Evolutionary conservation across 2,329 filamentous ascomycete genomes (phyloP).

Genomic region (Cordyceps militaris): DNA sequence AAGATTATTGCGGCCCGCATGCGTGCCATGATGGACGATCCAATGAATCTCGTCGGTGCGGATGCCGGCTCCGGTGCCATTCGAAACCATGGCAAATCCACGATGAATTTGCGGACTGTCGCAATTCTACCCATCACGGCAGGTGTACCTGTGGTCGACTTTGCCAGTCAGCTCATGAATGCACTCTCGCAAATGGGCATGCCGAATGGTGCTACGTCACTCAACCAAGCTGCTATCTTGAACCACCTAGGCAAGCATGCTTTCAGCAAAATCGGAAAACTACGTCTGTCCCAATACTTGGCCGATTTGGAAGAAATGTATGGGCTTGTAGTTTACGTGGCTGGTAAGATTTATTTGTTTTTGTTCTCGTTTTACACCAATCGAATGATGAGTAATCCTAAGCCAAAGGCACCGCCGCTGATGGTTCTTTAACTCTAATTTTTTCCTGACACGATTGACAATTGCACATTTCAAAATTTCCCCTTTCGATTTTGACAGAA

Average conservation of each 20-base stretch:
- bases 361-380: not conserved
- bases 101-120: slow-evolving; percentile 85
- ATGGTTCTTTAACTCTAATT: slow-evolving; percentile 59
- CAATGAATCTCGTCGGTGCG: slow-evolving; percentile 57
- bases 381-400: slow-evolving; percentile 46
- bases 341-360: slow-evolving; percentile 44
- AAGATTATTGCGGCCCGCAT: slow-evolving; percentile 97
- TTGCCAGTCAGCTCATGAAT: slow-evolving; percentile 80
- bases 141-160: slow-evolving; percentile 90
- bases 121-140: slow-evolving; percentile 84
- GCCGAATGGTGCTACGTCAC: slow-evolving; percentile 79
- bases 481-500: not conserved
- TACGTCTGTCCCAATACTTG: slow-evolving; percentile 91
- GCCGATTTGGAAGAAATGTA: slow-evolving; percentile 97
- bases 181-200: slow-evolving; percentile 85
- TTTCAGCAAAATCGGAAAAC: slow-evolving; percentile 94
- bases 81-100: slow-evolving; percentile 64
- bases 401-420: slow-evolving; percentile 47
- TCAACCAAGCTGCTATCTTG: slow-evolving; percentile 89
- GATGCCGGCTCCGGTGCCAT: slow-evolving; percentile 53
- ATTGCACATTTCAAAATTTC: not conserved
- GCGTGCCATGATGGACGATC: slow-evolving; percentile 79
- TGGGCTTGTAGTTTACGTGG: slow-evolving; percentile 88
- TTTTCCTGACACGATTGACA: slow-evolving; percentile 49
- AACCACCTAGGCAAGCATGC: slow-evolving; percentile 94